phyloP scores from a whole-genome alignment of 1,284 basidiomycete species.

The Heterobasidion irregulare region DNA sequence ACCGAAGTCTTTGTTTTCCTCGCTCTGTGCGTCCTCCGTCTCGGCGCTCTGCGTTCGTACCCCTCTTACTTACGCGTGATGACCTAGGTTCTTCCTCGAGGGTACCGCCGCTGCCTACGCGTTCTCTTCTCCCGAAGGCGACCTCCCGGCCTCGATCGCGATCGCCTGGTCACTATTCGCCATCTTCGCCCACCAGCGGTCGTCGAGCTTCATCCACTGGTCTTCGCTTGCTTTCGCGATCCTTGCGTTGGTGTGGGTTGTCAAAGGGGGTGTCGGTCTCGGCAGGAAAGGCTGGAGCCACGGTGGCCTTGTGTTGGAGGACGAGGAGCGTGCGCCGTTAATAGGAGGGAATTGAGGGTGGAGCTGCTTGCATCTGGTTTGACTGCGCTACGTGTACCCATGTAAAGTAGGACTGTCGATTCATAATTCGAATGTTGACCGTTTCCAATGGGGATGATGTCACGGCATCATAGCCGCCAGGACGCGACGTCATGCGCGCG shows the following conservation, averaged over 20 bases:
- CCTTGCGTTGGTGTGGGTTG: slow-evolving; percentile 76
- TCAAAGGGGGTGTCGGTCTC: slow-evolving; percentile 61
- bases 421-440: background rate
- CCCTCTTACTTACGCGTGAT: slow-evolving; percentile 4
- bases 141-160: slow-evolving; percentile 82
- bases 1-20: slow-evolving; percentile 95
- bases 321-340: slow-evolving; percentile 84
- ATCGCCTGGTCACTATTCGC: slow-evolving; percentile 81
- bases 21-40: slow-evolving; percentile 42
- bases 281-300: slow-evolving; percentile 30
- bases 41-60: slow-evolving; percentile 4
- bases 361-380: background rate
- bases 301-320: slow-evolving; percentile 52
- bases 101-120: slow-evolving; percentile 88
- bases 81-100: slow-evolving; percentile 82
- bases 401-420: background rate
- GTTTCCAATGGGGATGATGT: too few relatives aligned
- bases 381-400: background rate
- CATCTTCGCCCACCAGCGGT: slow-evolving; percentile 66
- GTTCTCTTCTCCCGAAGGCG: slow-evolving; percentile 83
- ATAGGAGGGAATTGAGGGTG: slow-evolving; percentile 27
- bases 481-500: too few relatives aligned
- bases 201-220: slow-evolving; percentile 84
- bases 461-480: too few relatives aligned
- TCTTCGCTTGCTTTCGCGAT: slow-evolving; percentile 80